Conservation (phyloP, 2,329 filamentous ascomycete species). For the Fusarium sp. region DNA sequence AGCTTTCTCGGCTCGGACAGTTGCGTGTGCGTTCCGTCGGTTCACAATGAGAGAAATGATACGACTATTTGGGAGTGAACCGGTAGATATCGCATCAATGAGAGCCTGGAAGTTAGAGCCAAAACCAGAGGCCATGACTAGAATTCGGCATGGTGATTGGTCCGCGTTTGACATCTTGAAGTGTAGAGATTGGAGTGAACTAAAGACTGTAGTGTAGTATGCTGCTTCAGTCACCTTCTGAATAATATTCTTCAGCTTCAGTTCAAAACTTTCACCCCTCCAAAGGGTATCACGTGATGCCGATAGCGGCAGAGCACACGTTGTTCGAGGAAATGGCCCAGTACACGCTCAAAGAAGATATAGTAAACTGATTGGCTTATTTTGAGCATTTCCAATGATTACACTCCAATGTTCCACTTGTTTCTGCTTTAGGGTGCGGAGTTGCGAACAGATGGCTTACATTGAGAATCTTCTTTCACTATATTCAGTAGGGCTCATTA, state of each 20-base stretch:
- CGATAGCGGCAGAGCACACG: conserved; percentile 18
- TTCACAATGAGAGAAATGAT: conserved; percentile 61
- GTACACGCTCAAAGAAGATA: neutral
- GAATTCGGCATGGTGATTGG: conserved; percentile 58
- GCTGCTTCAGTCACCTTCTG: neutral
- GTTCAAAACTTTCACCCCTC: conserved; percentile 23
- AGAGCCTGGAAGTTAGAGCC: conserved; percentile 85
- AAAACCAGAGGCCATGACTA: conserved; percentile 76
- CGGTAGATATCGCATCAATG: conserved; percentile 57
- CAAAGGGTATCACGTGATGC: conserved; percentile 19
- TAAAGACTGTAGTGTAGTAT: neutral
- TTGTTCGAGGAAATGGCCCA: neutral
- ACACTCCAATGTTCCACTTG: neutral
- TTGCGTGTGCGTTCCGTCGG: conserved; percentile 58
- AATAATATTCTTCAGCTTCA: neutral
- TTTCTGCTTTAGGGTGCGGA: neutral
- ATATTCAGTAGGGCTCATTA: accelerated
- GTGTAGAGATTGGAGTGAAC: neutral
- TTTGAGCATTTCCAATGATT: neutral
- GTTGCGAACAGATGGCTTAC: neutral
- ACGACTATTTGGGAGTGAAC: conserved; percentile 51
- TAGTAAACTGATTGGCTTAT: neutral
- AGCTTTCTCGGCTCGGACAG: conserved; percentile 55
- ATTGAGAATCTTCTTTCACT: too few relatives aligned
- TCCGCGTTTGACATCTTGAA: conserved; percentile 18